Percentiles rank a stretch among this genome's conserved stretches.
phyloP scores from a whole-genome alignment of 768 basidiomycete genomes.

The Sarcomyxa edulis region DNA sequence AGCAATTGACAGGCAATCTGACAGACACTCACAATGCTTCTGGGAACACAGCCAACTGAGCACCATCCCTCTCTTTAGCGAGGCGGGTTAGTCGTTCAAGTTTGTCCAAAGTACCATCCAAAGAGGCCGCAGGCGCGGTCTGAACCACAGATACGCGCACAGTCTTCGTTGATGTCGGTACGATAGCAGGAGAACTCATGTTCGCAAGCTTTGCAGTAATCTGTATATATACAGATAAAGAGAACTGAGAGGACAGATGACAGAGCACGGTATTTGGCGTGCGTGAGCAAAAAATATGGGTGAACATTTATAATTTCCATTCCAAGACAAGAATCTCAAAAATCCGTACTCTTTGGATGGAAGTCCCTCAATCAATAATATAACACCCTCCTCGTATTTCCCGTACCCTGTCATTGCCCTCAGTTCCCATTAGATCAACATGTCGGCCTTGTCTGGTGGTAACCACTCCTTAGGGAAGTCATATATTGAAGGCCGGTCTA shows the following conservation, averaged over 20 bases:
- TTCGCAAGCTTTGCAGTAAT: not conserved
- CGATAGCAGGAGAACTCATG: not conserved
- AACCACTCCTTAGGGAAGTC: conserved; percentile 91
- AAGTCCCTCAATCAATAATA: too few relatives aligned
- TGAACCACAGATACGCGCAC: conserved; percentile 51
- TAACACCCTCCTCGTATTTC: too few relatives aligned
- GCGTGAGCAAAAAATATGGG: too few relatives aligned
- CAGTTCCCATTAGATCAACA: too few relatives aligned
- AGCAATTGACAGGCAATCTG: not conserved
- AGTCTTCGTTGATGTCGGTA: conserved; percentile 17
- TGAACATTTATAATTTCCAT: too few relatives aligned
- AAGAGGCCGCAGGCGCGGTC: conserved; percentile 37
- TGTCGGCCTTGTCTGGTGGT: conserved; percentile 23
- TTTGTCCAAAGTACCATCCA: conserved; percentile 42
- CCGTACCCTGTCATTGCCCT: too few relatives aligned
- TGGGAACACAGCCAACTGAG: conserved; percentile 49
- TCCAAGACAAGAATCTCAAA: too few relatives aligned
- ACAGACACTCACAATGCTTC: conserved; percentile 45
- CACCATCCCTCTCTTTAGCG: conserved; percentile 39
- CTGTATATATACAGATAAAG: not conserved
- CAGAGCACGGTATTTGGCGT: too few relatives aligned
- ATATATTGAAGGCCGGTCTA: conserved; percentile 55
- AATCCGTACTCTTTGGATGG: too few relatives aligned
- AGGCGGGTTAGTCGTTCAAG: conserved; percentile 39
- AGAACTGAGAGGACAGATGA: too few relatives aligned